Evolutionary conservation across 768 basidiomycete genomes (phyloP), one percentile per base, ranked within the genome.

Genomic region (Lepiota subincarnata): DNA sequence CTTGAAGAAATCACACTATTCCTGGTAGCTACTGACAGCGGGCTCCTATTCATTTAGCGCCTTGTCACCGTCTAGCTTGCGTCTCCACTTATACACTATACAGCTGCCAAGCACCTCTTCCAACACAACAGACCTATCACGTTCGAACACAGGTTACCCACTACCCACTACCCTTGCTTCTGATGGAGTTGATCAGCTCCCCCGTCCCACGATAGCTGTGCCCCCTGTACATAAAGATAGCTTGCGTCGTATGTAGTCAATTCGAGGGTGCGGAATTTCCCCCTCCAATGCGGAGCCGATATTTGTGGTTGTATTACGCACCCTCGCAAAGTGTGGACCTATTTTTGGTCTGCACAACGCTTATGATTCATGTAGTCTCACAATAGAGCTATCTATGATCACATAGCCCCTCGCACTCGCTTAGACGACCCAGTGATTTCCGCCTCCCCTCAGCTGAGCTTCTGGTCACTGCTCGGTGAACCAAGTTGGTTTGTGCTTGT

Each of bases 81-180:
- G 11, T 18, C 28, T n/a, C 40, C 26, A 36, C 48, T 39, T 39
- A 24, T 24, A 24, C 5, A 24, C 24, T 24, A 5, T 39, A 41
- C 39, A 40, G 5, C 48, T 31, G 39, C 38, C 38, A 41, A 41
- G 13, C 26, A 38, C 38, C 24, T 31, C 24, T 50, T 41, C 38
- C 2, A 26, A 26, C 20, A 36, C 22, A 50, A 50, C 48, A 41
- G 38, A 48, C 38, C 36, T 38, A 34, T 41, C 48, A 28, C 8
- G 19, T 48, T 50, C 48, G 38, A n/a, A 50, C 48, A 50, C 48
- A 28, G 48, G 38, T 40, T 31, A 31, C 28, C 38, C 40, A 50
- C 13, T 13, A 24, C 37, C 47, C 24, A 28, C 24, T 37, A 50
- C 28, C 39, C 48, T 40, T 35, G 11, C 19, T n/a, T 46, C 28